Conservation (phyloP, 2,329 filamentous ascomycete genomes). For the Chalaropsis thielavioides region DNA sequence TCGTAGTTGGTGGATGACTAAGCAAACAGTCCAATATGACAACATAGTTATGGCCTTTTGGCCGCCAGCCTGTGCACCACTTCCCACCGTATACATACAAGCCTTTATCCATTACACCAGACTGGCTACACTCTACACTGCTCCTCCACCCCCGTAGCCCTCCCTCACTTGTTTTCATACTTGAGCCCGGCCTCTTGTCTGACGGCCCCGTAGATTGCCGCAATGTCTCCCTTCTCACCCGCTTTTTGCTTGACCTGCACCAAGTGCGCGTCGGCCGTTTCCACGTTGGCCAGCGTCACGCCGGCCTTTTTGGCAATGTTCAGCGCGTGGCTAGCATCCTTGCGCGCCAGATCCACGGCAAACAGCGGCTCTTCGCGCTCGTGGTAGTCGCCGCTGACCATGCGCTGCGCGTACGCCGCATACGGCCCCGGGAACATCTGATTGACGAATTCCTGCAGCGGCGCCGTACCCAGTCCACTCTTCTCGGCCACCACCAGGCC, state of each 20-base stretch:
- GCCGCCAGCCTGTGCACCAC: too few relatives aligned
- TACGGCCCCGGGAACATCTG: slow-evolving; percentile 63
- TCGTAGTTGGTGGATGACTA: slow-evolving; percentile 12
- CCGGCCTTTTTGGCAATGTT: slow-evolving; percentile 49
- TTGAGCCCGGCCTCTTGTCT: slow-evolving; percentile 59
- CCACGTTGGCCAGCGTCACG: slow-evolving; percentile 46
- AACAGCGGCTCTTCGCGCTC: slow-evolving; percentile 67
- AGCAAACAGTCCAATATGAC: background rate
- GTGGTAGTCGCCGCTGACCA: slow-evolving; percentile 64
- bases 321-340: slow-evolving; percentile 65
- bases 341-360: slow-evolving; percentile 65
- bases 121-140: background rate
- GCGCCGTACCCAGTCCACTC: slow-evolving; percentile 54
- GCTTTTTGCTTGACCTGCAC: slow-evolving; percentile 50
- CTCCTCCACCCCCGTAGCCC: background rate
- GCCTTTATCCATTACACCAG: background rate
- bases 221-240: slow-evolving; percentile 62
- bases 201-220: slow-evolving; percentile 67
- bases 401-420: slow-evolving; percentile 57
- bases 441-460: slow-evolving; percentile 57
- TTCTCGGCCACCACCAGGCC: slow-evolving; percentile 69
- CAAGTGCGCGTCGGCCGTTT: slow-evolving; percentile 56
- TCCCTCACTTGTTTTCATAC: slow-evolving; percentile 44
- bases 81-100: too few relatives aligned
- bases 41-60: slow-evolving; percentile 1